These are phyloP conservation scores for Bruguiera sexangula DNA, from an alignment of 345 rosid genomes.

Conservation along the genomic window DNA sequence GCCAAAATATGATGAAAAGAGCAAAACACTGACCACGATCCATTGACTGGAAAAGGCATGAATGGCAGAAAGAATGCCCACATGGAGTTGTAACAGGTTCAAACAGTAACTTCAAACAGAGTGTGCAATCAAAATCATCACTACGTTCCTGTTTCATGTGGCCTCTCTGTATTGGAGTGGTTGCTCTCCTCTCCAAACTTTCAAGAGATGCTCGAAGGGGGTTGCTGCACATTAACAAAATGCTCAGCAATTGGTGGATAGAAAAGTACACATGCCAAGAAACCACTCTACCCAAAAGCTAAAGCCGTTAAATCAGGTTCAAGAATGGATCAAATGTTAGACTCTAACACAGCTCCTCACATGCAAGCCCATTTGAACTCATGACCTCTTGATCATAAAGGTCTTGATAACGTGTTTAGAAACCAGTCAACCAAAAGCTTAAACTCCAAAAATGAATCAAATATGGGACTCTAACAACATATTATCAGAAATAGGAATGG, in stretches of 20 bases:
- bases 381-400: too few species aligned
- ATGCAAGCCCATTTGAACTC: too few species aligned
- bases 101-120: conserved; percentile 81
- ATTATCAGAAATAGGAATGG: too few species aligned
- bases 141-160: conserved; percentile 54
- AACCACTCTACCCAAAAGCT: too few species aligned
- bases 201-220: conserved; percentile 68
- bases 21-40: conserved; percentile 62
- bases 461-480: too few species aligned
- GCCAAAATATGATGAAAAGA: conserved; percentile 11
- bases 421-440: too few species aligned
- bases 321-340: too few species aligned
- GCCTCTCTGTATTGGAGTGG: conserved; percentile 35
- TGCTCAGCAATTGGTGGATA: conserved; percentile 1
- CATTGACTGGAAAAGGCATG: conserved; percentile 90
- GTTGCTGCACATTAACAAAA: conserved; percentile 59
- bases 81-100: conserved; percentile 93
- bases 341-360: too few species aligned
- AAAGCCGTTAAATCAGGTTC: too few species aligned
- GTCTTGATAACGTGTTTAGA: too few species aligned
- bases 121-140: conserved; percentile 90
- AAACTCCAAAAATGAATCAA: too few species aligned
- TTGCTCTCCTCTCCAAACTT: conserved; percentile 47
- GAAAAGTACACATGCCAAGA: background rate
- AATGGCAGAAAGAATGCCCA: conserved; percentile 93